Base-by-base conservation (phyloP, 2,329 filamentous ascomycete genomes). In the Ustulina deusta region DNA sequence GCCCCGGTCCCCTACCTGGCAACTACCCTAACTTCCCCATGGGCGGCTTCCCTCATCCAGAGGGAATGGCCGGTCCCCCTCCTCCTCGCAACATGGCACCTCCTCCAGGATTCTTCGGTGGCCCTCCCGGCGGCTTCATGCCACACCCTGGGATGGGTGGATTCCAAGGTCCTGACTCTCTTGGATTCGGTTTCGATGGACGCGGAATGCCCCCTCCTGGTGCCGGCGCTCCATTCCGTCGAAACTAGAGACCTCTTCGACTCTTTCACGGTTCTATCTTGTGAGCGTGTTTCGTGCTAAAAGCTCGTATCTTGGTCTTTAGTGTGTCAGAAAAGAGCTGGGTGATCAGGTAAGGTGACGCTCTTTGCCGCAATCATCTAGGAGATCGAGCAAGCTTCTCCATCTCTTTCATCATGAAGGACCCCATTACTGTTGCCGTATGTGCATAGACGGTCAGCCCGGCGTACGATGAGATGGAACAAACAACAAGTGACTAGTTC, bases 11-110 rank as follows among this genome's bases (percentile, higher is more conserved):
- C 17, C 83, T 87, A 77, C 86, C 85, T 60, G 85, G 84, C 69
- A 88, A 87, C 73, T 86, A 86, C 22, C 86, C 87, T n/a, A 88
- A 86, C 75, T 90, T 90, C 69, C 84, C 86, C 15, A 82, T 88
- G 78, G 80, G 78, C 38, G 84, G 81, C 15, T 79, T 78, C 17
- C 83, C 84, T 68, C 84, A 83, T 17, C 84, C 83, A 10, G 84
- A 87, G n/a, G 85, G 81, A 75, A 84, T 88, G 80, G 81, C 80
- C 17, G 78, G 75, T 5, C 78, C 75, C 5, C 78, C 78, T 29
- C 78, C 78, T 29, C 78, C 78, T n/a, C 77, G 81, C 29, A 78
- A 81, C 68, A 83, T 83, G 68, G 83, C 81, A 44, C 87, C 87
- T 29, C 88, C 88, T 5, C 88, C 87, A 0, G 86, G 86, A 11